These are phyloP conservation scores for Paramecium octaurelia DNA, from an alignment of 73 alveolate genomes.

Conservation along the genomic window DNA sequence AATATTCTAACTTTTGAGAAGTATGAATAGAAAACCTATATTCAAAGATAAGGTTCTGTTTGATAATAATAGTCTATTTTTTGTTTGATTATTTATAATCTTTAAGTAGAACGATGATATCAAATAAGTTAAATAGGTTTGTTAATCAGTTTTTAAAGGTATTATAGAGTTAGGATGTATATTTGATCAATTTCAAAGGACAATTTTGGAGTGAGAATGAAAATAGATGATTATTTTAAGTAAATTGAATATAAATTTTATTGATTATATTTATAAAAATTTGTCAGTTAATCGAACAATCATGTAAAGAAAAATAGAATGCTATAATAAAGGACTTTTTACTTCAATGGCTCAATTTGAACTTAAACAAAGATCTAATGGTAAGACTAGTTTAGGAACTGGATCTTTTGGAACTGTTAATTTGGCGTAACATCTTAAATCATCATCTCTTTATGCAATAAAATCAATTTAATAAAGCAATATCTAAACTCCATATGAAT, in stretches of 20 bases:
- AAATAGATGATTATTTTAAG: not conserved
- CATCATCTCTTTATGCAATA: not conserved
- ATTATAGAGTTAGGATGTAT: not conserved
- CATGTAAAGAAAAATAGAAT: conserved; percentile 36
- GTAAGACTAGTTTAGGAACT: conserved; percentile 45
- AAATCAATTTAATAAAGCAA: conserved; percentile 16
- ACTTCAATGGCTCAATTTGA: conserved; percentile 32
- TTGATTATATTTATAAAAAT: conserved; percentile 16
- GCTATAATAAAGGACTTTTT: conserved; percentile 37
- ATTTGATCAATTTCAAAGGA: not conserved
- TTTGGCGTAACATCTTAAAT: not conserved
- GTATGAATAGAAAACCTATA: not conserved
- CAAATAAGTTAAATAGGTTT: not conserved
- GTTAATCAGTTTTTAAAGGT: not conserved
- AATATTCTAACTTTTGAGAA: not conserved
- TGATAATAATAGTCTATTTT: too few species aligned
- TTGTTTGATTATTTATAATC: not conserved
- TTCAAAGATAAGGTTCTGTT: too few species aligned
- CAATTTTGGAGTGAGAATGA: not conserved
- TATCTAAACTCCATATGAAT: conserved; percentile 50
- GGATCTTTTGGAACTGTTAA: conserved; percentile 45
- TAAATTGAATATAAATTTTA: not conserved
- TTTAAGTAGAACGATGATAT: not conserved
- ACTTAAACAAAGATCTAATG: conserved; percentile 9
- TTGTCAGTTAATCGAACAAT: conserved; percentile 47